Base-by-base conservation (phyloP, 139 green algal genomes). In the Chloropicon primus region DNA sequence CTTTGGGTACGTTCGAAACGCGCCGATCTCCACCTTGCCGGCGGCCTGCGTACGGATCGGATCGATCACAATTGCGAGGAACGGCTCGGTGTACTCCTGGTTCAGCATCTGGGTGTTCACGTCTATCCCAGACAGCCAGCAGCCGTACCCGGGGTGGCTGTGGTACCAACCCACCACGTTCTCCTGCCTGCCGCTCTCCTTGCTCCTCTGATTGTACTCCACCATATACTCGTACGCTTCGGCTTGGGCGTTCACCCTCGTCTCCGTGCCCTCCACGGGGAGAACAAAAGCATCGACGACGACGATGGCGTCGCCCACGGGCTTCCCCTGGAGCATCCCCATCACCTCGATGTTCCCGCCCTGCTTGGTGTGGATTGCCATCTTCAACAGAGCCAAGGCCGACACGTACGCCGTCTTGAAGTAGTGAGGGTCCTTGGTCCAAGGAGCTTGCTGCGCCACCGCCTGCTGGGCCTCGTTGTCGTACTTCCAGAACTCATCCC, bases 131-230 rank as follows among this genome's bases (percentile, higher is more conserved):
- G 93, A 98, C 78, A 99, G 89, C 95, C 95, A 99, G 87, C 95
- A 99, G 53, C 95, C 95, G 80, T 99, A 99, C 1, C 95, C 95
- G 1, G 95, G 95, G 83, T 99, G 95, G 26, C 80, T 91, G 84
- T 99, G 95, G 82, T 99, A 99, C 95, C 95, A 99, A n/a, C 95
- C 95, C 54, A 98, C 89, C 21, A 97, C 87, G 82, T 99, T 96
- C 78, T 99, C 95, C 22, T 84, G 54, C 1, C 92, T 82, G 1
- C 93, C 90, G 5, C 91, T 87, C 53, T 84, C 54, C 85, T 92
- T 80, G 74, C 71, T 26, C 23, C 23, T 10, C 23, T 28, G 71
- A 21, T 26, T 26, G 71, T 26, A 26, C 73, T 95, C 88, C 17
- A 98, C 87, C 87, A 98, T 96, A 86, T 96, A 98, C 82, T 98